Conservation (phyloP, 768 basidiomycete genomes). For the Lactarius sp. region DNA sequence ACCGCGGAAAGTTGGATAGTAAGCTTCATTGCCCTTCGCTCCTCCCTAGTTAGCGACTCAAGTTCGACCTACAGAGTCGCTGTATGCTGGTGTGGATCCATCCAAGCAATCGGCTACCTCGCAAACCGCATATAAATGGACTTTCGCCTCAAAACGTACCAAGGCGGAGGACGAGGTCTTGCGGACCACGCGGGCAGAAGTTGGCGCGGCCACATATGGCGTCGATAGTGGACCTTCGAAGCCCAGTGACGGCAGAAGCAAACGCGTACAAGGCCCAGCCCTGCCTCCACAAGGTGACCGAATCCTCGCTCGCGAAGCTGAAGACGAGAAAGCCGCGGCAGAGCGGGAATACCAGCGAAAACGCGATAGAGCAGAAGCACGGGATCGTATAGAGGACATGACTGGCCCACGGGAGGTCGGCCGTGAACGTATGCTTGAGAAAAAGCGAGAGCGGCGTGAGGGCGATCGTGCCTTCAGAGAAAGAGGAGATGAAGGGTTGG, state of each 20-base stretch:
- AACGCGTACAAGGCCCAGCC: conserved; percentile 59
- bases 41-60: neutral
- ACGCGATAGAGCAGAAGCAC: conserved; percentile 57
- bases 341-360: conserved; percentile 61
- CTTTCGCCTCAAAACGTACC: conserved; percentile 64
- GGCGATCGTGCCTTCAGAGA: conserved; percentile 67
- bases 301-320: conserved; percentile 61
- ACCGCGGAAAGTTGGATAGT: conserved; percentile 71
- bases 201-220: conserved; percentile 44
- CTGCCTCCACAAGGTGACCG: conserved; percentile 67
- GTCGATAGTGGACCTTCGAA: conserved; percentile 18
- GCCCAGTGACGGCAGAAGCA: conserved; percentile 25
- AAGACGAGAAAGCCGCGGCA: conserved; percentile 45
- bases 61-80: conserved; percentile 36
- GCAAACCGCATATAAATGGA: conserved; percentile 86
- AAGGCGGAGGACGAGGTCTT: conserved; percentile 56
- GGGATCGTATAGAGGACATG: conserved; percentile 68
- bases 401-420: conserved; percentile 80
- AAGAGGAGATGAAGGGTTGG: conserved; percentile 70
- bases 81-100: conserved; percentile 60
- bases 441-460: conserved; percentile 72
- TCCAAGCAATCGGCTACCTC: conserved; percentile 52
- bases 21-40: conserved; percentile 24
- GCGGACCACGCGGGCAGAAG: conserved; percentile 53
- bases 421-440: conserved; percentile 80